Base-by-base conservation (phyloP, 1,284 basidiomycete genomes). In the Chondrostereum purpureum region DNA sequence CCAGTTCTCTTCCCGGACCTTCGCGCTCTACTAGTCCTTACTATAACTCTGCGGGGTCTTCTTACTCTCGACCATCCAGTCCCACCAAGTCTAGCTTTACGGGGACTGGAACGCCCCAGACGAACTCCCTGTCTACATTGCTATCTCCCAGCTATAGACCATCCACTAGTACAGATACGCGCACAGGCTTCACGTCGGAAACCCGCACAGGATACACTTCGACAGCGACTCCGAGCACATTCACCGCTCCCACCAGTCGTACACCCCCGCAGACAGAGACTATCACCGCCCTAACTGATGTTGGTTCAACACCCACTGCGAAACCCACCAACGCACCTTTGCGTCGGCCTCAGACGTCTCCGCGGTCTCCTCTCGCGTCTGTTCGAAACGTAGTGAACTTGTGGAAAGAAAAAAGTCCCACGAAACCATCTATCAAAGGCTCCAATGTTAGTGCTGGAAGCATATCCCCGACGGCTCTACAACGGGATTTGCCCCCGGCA, bases 321-420 rank as follows among this genome's bases (percentile, higher is more conserved):
- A 62, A 61, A 5, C 57, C 61, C 1, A 56, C 59, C 8, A n/a
- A n/a, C 0, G 56, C 62, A 5, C 61, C 64, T 34, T 63, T 81
- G 12, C 75, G 78, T 23, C 70, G 78, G 37, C 77, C 79, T 2
- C 75, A 76, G 50, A 65, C 69, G 0, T 78, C 79, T 2, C 80
- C 83, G 4, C 74, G 80, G 4, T 84, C 81, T 3, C 83, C 85
- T 2, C 66, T 87, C 12, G 70, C 77, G 0, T 80, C 80, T 10
- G 84, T 92, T 23, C 73, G 83, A 19, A 90, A 86, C 51, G 82
- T 91, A 48, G 83, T 92, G 10, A 77, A 80, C 0, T 72, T 83
- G 3, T 92, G 88, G 88, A 88, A 83, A 59, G 80, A 81, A 52
- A 75, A 76, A 22, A 80, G 75, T 2, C 82, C 69, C 3, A 63